A percentile compares a stretch with the other conserved stretches of the same genome.
Evolutionary conservation across 495 filamentous ascomycete genomes (phyloP).

Genomic region (Bathelium albidoporum): DNA sequence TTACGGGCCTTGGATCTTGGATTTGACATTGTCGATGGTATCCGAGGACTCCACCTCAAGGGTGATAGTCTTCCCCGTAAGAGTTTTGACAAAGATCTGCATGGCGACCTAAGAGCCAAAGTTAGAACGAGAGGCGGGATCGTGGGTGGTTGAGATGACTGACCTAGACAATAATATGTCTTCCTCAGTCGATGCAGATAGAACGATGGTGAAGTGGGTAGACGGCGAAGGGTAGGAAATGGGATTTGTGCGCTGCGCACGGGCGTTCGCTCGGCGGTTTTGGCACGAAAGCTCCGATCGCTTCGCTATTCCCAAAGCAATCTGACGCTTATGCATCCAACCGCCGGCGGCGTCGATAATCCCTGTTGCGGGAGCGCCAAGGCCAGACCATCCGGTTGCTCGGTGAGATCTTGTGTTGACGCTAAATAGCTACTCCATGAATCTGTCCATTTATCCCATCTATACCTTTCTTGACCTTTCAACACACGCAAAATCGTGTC

Average conservation of each 20-base stretch:
- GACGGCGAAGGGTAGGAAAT: conserved; percentile 12
- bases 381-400: background rate
- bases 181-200: conserved; percentile 25
- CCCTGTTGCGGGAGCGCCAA: background rate
- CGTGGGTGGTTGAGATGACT: background rate
- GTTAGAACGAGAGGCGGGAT: background rate
- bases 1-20: conserved; percentile 63
- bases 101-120: conserved; percentile 52
- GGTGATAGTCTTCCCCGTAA: conserved; percentile 99
- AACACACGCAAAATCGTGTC: background rate
- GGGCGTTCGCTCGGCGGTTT: background rate
- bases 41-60: conserved; percentile 99
- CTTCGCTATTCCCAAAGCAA: no score
- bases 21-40: conserved; percentile 99
- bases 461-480: background rate
- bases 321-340: background rate
- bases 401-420: conserved; percentile 3
- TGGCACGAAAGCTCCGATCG: no score
- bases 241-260: conserved; percentile 8
- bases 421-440: background rate
- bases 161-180: conserved; percentile 29
- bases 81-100: conserved; percentile 99
- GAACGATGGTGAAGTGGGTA: background rate
- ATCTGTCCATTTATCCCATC: background rate
- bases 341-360: background rate